These are phyloP conservation scores for Sordaria brevicollis DNA, from an alignment of 495 filamentous ascomycete genomes.

Conservation along the genomic window DNA sequence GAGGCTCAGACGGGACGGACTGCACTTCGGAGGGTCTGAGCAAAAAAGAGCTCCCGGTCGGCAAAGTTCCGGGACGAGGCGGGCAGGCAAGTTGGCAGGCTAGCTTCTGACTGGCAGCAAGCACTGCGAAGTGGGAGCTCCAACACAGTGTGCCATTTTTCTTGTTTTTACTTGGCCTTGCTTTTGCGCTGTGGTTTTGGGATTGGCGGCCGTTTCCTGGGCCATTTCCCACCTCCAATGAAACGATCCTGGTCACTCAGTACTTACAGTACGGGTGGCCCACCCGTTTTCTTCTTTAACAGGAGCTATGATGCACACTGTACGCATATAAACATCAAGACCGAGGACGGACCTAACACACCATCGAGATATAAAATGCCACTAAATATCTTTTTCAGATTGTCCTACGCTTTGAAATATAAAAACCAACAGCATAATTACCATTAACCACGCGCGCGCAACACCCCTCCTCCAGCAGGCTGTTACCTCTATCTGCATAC, in stretches of 20 bases:
- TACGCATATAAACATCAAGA: neutral
- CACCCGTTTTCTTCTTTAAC: neutral
- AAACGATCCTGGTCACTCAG: neutral
- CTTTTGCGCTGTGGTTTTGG: neutral
- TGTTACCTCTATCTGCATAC: slow-evolving; percentile 29
- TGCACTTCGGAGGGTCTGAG: slow-evolving; percentile 8
- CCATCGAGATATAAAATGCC: neutral
- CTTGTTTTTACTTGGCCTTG: neutral
- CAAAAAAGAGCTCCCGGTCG: slow-evolving; percentile 27
- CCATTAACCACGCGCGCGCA: neutral
- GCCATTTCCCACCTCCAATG: neutral
- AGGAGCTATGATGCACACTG: neutral
- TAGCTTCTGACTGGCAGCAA: neutral
- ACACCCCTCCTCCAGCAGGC: slow-evolving; percentile 10
- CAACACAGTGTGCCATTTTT: neutral
- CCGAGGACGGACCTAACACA: too few species aligned
- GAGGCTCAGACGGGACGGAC: neutral
- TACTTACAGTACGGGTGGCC: neutral
- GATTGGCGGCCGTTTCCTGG: neutral
- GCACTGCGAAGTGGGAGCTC: too few species aligned
- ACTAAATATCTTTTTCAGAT: neutral
- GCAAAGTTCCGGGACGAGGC: slow-evolving; percentile 22
- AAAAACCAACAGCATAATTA: neutral
- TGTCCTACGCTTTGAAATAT: neutral
- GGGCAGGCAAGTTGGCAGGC: slow-evolving; percentile 7